phyloP scores from a whole-genome alignment of 2,329 filamentous ascomycete genomes.

The Rhinocladiella mackenziei region DNA sequence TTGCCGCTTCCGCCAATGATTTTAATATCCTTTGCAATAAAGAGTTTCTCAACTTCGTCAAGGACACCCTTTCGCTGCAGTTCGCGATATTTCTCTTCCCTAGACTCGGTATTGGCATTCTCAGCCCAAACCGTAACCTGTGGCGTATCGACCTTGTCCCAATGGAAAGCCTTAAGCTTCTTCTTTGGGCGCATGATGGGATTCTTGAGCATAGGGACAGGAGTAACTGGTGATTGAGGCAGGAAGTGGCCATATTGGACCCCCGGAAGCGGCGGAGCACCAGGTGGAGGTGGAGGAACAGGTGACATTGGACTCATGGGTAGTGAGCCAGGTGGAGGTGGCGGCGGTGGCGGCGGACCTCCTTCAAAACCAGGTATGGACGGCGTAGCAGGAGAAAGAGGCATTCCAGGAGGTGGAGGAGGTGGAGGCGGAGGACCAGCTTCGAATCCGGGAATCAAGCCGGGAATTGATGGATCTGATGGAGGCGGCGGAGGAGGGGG shows the following conservation, averaged over 20 bases:
- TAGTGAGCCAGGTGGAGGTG: conserved; percentile 43
- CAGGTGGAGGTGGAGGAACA: conserved; percentile 59
- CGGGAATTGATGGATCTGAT: conserved; percentile 15
- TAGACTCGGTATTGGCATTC: conserved; percentile 76
- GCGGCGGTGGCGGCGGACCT: conserved; percentile 41
- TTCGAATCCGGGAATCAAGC: conserved; percentile 38
- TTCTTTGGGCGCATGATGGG: conserved; percentile 89
- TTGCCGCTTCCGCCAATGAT: conserved; percentile 64
- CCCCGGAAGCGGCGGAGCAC: conserved; percentile 59
- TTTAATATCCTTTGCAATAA: conserved; percentile 96
- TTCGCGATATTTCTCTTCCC: conserved; percentile 94
- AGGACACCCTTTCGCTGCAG: conserved; percentile 90
- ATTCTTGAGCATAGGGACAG: conserved; percentile 60
- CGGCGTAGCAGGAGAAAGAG: conserved; percentile 47
- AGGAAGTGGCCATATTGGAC: conserved; percentile 67
- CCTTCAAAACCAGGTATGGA: conserved; percentile 41
- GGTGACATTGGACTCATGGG: conserved; percentile 39
- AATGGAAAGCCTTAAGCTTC: conserved; percentile 98
- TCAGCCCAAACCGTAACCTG: conserved; percentile 94
- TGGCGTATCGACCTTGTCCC: conserved; percentile 95
- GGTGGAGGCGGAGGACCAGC: conserved; percentile 45
- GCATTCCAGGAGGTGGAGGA: conserved; percentile 41
- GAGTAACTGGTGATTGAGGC: conserved; percentile 57
- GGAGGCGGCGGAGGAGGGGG: conserved; percentile 39
- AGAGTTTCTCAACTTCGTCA: conserved; percentile 95